Percentiles rank a stretch among this genome's conserved stretches.
Conservation (phyloP, 2,329 filamentous ascomycete genomes). For the Phialemonium atrogriseum region DNA sequence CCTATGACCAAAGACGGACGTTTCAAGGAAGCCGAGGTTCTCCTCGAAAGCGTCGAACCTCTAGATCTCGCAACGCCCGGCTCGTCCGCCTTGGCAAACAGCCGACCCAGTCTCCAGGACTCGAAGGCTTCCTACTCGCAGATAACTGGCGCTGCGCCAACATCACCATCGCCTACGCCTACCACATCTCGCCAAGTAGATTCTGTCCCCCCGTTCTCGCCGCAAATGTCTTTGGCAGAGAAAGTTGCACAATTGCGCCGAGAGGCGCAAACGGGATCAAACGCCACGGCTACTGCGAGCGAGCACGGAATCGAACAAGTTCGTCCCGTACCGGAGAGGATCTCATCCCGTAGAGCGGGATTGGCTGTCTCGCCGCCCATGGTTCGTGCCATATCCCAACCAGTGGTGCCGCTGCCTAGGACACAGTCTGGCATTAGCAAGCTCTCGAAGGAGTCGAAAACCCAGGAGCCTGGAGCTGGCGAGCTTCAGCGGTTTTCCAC, state of each 20-base stretch:
- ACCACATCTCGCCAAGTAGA: constrained; percentile 1
- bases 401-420: constrained; percentile 36
- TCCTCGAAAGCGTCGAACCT: constrained; percentile 39
- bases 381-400: constrained; percentile 44
- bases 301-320: constrained; percentile 14
- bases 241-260: constrained; percentile 44
- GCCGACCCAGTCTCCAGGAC: constrained; percentile 2
- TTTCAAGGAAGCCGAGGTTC: constrained; percentile 9
- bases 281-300: constrained; percentile 9
- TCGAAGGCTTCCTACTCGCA: constrained; percentile 3
- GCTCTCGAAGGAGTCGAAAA: constrained; percentile 25
- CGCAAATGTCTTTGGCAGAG: constrained; percentile 28
- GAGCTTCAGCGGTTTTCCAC: constrained; percentile 23
- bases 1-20: constrained; percentile 11
- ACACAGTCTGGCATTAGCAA: constrained; percentile 36
- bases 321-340: constrained; percentile 13
- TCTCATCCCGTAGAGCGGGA: constrained; percentile 34
- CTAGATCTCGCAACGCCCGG: constrained; percentile 38
- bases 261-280: constrained; percentile 31
- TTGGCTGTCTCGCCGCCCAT: constrained; percentile 42
- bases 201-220: constrained; percentile 3
- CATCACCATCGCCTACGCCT: constrained; percentile 13
- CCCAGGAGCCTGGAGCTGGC: constrained; percentile 18
- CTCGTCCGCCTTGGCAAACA: constrained; percentile 20
- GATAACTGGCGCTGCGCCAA: constrained; percentile 8